Base-by-base conservation (phyloP, 345 rosid species). In the Camelina hispida region DNA sequence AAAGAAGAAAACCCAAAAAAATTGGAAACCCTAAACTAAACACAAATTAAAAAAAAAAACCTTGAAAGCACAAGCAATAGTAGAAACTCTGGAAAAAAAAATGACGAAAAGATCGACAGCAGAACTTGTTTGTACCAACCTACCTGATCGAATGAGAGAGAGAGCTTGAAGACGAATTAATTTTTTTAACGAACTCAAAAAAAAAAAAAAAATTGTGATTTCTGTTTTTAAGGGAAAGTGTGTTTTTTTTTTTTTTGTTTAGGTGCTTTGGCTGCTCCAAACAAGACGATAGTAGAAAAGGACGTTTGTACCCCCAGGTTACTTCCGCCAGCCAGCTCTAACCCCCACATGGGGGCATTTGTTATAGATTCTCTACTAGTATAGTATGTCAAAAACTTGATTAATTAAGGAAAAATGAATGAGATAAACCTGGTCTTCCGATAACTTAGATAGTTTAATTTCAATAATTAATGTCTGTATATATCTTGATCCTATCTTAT, bases 121-220 rank as follows among this genome's bases (percentile, higher is more conserved):
- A 64, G 5, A 28, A 28, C 30, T 44, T 64, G 47, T 56, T 17
- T 10, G 8, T 7, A 34, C 37, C 9, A 7, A 7, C 37, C 12
- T 42, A 65, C 78, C 78, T 74, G 66, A 56, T 65, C 40, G 66
- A 22, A 44, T 4, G 13, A 63, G 47, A 37, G 37, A 34, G 30
- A 34, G 42, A 54, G 25, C 2, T 32, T 43, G 71, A 64, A 64
- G 71, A 73, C 11, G 25, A 58, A 47, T 7, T 12, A 12, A 6
- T 0, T 4, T 30, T 16, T 0, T 11, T 0, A 66, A 18, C 14
- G n/a, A 25, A 28, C 54, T 40, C 62, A 44, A 53, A 65, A 64
- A 63, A 4, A 34, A 62, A 65, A 64, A 69, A 4, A 34, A 62
- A 65, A 64, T 63, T 65, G 50, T 65, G 55, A 62, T 62, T 30